Conservation (phyloP, 2,329 filamentous ascomycete species). For the Aureobasidium sp. region DNA sequence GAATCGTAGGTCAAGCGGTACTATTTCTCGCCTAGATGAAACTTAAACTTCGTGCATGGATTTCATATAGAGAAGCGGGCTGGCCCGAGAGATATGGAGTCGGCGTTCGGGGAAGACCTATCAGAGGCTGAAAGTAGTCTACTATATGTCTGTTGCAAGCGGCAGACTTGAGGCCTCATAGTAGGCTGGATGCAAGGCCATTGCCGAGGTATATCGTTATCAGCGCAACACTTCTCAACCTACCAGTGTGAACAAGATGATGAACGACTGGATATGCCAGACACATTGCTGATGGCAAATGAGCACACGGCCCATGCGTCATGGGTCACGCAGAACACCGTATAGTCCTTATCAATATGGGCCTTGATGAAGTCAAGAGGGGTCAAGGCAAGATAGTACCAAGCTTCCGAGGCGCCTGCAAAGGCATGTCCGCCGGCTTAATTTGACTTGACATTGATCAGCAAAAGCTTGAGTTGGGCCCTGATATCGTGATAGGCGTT, state of each 20-base stretch:
- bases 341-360: background rate
- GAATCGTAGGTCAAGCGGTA: background rate
- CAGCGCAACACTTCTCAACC: background rate
- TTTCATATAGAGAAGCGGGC: background rate
- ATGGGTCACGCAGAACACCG: background rate
- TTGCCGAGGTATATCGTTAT: background rate
- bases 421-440: background rate
- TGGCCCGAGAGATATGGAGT: background rate
- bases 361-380: background rate
- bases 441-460: background rate
- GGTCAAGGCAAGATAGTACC: background rate
- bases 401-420: background rate
- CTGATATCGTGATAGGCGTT: background rate
- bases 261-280: background rate
- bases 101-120: background rate
- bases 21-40: background rate
- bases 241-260: background rate
- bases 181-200: background rate
- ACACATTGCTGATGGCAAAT: background rate
- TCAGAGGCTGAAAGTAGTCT: background rate
- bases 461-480: constrained; percentile 3
- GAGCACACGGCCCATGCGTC: too few species aligned
- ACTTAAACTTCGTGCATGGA: background rate
- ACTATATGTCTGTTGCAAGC: background rate
- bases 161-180: background rate